Evolutionary conservation across 257 asterid species (phyloP).

Genomic region (Przewalskia tangutica): DNA sequence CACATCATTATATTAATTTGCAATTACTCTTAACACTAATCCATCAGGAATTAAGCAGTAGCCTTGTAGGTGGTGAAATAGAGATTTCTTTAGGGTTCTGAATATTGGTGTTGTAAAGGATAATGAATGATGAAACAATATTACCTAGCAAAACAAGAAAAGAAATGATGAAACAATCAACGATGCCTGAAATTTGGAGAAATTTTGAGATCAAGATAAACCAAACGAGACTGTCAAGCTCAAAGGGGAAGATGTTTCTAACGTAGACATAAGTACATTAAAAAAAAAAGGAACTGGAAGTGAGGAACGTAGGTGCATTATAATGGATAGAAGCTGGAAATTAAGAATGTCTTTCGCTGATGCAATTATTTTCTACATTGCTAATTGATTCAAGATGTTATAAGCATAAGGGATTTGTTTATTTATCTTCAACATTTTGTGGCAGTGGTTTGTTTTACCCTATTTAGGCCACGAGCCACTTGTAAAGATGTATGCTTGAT

Average conservation of each 20-base stretch:
- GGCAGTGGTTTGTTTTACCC: neutral
- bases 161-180: no score
- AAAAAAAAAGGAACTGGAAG: no score
- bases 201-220: no score
- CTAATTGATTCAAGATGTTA: neutral
- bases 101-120: neutral
- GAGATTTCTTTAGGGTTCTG: neutral
- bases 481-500: neutral
- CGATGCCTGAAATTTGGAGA: no score
- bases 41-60: neutral
- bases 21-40: neutral
- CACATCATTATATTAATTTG: neutral
- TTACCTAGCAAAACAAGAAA: no score
- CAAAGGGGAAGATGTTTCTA: no score
- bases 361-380: neutral
- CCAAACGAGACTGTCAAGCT: no score
- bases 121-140: no score
- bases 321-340: neutral
- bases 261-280: no score
- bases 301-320: neutral
- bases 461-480: neutral
- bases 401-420: neutral
- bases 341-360: neutral
- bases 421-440: neutral
- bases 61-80: neutral